Conservation (phyloP, 345 rosid species). For the Salix dunnii region DNA sequence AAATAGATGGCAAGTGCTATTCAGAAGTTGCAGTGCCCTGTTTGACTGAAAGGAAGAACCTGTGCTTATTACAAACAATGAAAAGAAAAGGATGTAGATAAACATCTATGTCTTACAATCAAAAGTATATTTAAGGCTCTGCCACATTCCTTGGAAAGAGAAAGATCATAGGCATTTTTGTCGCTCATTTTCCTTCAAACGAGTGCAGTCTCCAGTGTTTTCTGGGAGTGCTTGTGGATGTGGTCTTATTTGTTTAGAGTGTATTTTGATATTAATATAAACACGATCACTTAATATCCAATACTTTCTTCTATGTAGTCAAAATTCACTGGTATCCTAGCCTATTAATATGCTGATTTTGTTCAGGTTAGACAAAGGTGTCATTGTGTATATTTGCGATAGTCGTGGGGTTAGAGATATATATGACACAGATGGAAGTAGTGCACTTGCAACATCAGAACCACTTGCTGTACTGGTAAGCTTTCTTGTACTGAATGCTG, state of each 20-base stretch:
- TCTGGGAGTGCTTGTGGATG: background rate
- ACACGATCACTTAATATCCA: background rate
- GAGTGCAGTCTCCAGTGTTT: background rate
- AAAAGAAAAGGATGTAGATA: too few relatives aligned
- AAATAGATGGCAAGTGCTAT: background rate
- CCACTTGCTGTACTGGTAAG: constrained; percentile 82
- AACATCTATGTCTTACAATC: background rate
- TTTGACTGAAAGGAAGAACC: background rate
- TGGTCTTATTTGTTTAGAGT: background rate
- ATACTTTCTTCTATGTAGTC: background rate
- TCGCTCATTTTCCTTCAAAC: background rate
- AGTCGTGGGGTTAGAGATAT: constrained; percentile 82
- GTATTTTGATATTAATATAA: background rate
- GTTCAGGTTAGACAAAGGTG: constrained; percentile 92
- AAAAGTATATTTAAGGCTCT: background rate
- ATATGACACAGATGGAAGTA: constrained; percentile 86
- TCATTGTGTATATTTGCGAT: constrained; percentile 87
- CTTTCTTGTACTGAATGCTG: background rate
- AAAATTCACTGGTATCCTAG: background rate
- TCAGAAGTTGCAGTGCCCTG: background rate
- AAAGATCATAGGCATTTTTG: background rate
- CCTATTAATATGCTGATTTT: constrained; percentile 4
- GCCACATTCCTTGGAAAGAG: background rate
- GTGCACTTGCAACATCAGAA: constrained; percentile 69
- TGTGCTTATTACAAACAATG: background rate